Base-by-base conservation (phyloP, 306 rosid species). In the Heteromeles arbutifolia region DNA sequence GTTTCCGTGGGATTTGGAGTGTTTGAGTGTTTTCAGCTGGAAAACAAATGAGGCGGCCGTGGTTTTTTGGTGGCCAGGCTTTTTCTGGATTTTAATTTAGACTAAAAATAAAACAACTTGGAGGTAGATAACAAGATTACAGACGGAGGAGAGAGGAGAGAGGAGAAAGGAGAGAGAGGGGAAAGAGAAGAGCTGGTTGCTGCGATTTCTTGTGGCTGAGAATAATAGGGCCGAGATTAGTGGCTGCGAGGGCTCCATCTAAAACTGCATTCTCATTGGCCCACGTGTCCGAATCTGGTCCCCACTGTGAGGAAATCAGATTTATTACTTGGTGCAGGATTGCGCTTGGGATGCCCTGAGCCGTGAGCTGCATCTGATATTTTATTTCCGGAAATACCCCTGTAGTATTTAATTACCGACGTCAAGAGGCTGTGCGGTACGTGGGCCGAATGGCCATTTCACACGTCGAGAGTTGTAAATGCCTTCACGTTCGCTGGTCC, bases 161-260 rank as follows among this genome's bases (percentile, higher is more conserved):
- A 10, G 6, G 21, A 72, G 41, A 8, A 10, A 72, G 25, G 4
- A 3, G 41, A 37, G 41, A 37, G 41, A 8, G 9, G 39, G 39
- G 59, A 26, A 44, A 19, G 59, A 8, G 45, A 10, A 19, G 21
- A 72, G 41, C 32, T 37, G 5, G 37, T 76, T 18, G 41, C 10
- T 32, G 70, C 24, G 75, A 63, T 75, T 87, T 28, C 70, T 28
- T 84, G 97, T 88, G 97, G 91, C 90, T 86, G 85, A 88, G 78
- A 71, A 80, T 61, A 32, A 18, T 65, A 18, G 76, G 69, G 29
- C 5, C 6, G 57, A 70, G 70, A 45, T 72, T 85, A 66, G 97
- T 89, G 97, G 97, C 82, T 76, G 73, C 34, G 84, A 86, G 15
- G 32, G 0, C 24, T 67, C 84, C 95, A 88, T 88, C 93, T 77